Evolutionary conservation across 139 green algal species (phyloP), one percentile per base, ranked within the genome.

Genomic region (Micractinium conductrix): DNA sequence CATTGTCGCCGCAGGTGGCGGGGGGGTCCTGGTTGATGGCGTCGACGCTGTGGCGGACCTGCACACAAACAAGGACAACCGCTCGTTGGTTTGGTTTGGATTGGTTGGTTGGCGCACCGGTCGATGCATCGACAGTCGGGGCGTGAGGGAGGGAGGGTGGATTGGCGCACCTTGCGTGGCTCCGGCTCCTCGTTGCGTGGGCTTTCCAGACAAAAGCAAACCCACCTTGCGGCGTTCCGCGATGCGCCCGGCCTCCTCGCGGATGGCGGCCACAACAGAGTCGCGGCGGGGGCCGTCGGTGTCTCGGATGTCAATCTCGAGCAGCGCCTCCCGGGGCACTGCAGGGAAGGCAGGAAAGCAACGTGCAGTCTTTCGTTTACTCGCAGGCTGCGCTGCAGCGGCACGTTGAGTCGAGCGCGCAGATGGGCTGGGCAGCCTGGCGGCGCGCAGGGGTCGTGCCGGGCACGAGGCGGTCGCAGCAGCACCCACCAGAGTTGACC

Each of bases 11-110:
- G 81, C 91, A 96, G 30, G 80, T 93, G n/a, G 95, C 95, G 9
- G 96, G 96, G 0, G 95, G 92, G 86, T 99, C 96, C 84, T 93
- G 87, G 87, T 98, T 99, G 58, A 98, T 86, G 7, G 96, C 85
- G 9, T 90, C 79, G 22, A 93, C 21, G 0, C 12, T 28, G 45
- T 79, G 74, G 16, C 50, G 60, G 8, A 84, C 78, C 78, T 84
- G 78, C 58, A 53, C n/a, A n/a, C n/a, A n/a, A n/a, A n/a, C n/a
- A n/a, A n/a, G n/a, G n/a, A n/a, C n/a, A n/a, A n/a, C n/a, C n/a
- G n/a, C n/a, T n/a, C n/a, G n/a, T n/a, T n/a, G n/a, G n/a, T n/a
- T n/a, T n/a, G n/a, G n/a, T n/a, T n/a, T n/a, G n/a, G n/a, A n/a
- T n/a, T n/a, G n/a, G n/a, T n/a, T n/a, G n/a, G n/a, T n/a, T n/a